Conservation (phyloP, 2,329 filamentous ascomycete genomes). For the Exophiala oligosperma region DNA sequence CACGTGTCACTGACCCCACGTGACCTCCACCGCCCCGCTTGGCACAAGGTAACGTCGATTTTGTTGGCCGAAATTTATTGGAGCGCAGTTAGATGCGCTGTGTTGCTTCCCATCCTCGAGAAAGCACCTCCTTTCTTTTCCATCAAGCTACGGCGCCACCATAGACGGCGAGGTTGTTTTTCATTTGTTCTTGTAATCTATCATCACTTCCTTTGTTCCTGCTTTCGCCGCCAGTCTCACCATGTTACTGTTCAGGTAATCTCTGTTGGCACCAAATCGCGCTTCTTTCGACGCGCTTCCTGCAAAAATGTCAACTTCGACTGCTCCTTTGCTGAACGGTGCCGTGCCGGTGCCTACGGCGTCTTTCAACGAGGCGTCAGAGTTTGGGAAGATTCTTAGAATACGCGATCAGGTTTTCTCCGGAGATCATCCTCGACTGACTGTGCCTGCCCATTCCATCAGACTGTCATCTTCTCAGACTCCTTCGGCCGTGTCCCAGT, state of each 20-base stretch:
- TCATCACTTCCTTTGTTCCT: not conserved
- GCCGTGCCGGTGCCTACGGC: slow-evolving; percentile 26
- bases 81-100: not conserved
- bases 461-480: slow-evolving; percentile 41
- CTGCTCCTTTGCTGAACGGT: slow-evolving; percentile 31
- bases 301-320: slow-evolving; percentile 25
- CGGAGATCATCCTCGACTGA: slow-evolving; percentile 64
- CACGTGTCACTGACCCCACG: not conserved
- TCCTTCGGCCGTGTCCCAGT: slow-evolving; percentile 32
- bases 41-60: not conserved
- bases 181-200: not conserved
- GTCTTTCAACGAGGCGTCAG: slow-evolving; percentile 56
- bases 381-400: slow-evolving; percentile 78
- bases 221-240: not conserved
- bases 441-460: slow-evolving; percentile 54
- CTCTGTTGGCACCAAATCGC: slow-evolving; percentile 4
- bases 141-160: not conserved
- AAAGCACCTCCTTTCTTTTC: slow-evolving; percentile 5
- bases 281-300: slow-evolving; percentile 19
- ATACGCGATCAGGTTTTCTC: slow-evolving; percentile 80
- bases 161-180: not conserved
- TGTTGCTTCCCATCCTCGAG: not conserved
- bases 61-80: not conserved
- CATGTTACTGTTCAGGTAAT: slow-evolving; percentile 22
- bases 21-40: not conserved